Percentiles rank a stretch among this genome's conserved stretches.
phyloP scores from a whole-genome alignment of 129 eudicot species.

The Saussurea involucrata region DNA sequence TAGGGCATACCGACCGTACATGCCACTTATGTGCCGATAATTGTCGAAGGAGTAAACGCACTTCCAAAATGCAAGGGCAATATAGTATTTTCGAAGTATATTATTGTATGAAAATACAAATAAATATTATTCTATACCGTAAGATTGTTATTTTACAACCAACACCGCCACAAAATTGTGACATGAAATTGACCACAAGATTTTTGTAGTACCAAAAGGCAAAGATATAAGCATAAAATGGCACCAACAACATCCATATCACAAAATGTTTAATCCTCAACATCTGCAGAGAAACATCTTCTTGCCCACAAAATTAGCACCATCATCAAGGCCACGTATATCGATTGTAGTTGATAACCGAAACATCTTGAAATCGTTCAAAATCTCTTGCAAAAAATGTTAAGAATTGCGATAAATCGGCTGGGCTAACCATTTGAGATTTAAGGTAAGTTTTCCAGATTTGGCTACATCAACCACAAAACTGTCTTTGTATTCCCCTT shows the following conservation, averaged over 20 bases:
- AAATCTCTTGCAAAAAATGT: neutral
- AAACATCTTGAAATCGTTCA: slow-evolving; percentile 3
- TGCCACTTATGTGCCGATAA: no score
- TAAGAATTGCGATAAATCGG: slow-evolving; percentile 59
- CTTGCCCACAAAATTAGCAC: neutral
- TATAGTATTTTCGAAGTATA: no score
- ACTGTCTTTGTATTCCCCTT: slow-evolving; percentile 81
- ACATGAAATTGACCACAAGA: slow-evolving; percentile 3
- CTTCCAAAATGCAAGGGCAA: no score
- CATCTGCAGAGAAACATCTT: neutral
- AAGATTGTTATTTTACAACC: neutral
- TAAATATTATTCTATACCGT: no score
- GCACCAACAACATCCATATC: slow-evolving; percentile 17
- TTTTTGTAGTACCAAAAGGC: slow-evolving; percentile 7
- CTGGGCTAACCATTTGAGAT: slow-evolving; percentile 82
- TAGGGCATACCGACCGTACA: no score
- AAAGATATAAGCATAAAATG: slow-evolving; percentile 16
- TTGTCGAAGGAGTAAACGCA: no score
- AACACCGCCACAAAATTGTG: neutral
- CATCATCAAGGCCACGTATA: neutral
- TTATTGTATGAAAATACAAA: no score
- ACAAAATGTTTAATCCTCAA: slow-evolving; percentile 5
- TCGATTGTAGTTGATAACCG: neutral
- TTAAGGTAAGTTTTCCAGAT: slow-evolving; percentile 66
- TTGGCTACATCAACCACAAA: slow-evolving; percentile 72